Evolutionary conservation across 1,284 basidiomycete species (phyloP), one percentile per base, ranked within the genome.

Genomic region (Ceratobasidium sp.): DNA sequence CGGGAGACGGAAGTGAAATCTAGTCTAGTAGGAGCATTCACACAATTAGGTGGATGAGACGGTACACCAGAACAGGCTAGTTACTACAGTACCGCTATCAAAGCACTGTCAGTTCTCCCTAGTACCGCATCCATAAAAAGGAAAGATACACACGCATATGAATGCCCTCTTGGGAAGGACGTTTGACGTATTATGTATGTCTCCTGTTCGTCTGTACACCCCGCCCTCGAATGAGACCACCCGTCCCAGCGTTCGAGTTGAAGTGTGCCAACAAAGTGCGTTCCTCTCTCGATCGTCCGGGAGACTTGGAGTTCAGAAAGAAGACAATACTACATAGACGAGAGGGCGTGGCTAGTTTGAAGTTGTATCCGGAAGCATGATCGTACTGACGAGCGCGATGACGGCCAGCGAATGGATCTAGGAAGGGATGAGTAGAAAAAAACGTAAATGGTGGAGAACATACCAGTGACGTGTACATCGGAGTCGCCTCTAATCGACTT

Each of bases 51-150:
- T 98, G 87, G 85, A 78, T 96, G 93, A 59, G 83, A 81, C 0
- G 98, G 97, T n/a, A 98, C 91, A 18, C 98, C 98, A 62, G 92
- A 92, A 98, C 97, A 99, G 18, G 96, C 91, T 41, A 98, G 86
- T 77, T 94, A 93, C 55, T 95, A 87, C 74, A 99, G 85, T 80
- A 93, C 91, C 23, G 88, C 92, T 94, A 77, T 18, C 35, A 38
- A 38, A 38, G 4, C 35, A 38, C 35, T 11, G 11, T 38, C 35
- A 38, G 35, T 38, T 38, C 11, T 38, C 35, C 11, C 35, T 38
- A n/a, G n/a, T n/a, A 4, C 35, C 4, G 11, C 35, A 38, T 38
- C 11, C 35, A 38, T 4, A 38, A 38, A 38, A 5, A 38, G 11
- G 35, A 38, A 11, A 38, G 35, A 63, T 70, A 82, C 86, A 70